These are phyloP conservation scores for Neurospora sp. DNA, from an alignment of 495 filamentous ascomycete species.

Conservation along the genomic window DNA sequence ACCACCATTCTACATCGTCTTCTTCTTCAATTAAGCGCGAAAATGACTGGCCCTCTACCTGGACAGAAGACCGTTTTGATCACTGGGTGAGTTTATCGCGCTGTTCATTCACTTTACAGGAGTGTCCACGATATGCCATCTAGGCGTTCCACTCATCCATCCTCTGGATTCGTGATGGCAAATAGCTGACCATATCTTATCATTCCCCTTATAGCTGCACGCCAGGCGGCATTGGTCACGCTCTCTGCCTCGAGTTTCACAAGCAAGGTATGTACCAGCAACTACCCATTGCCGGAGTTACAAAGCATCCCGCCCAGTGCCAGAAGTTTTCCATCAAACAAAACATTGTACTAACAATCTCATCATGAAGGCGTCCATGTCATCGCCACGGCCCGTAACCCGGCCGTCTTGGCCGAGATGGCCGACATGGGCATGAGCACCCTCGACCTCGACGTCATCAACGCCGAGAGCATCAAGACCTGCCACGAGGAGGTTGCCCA, in stretches of 20 bases:
- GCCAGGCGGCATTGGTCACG: constrained; percentile 44
- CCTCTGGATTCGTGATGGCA: background rate
- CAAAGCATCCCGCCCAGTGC: background rate
- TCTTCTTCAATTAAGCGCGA: background rate
- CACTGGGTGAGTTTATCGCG: constrained; percentile 31
- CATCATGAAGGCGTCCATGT: constrained; percentile 35
- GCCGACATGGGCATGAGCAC: constrained; percentile 37
- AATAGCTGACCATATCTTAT: constrained; percentile 1
- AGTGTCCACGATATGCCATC: background rate
- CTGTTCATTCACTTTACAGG: background rate
- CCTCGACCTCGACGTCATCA: constrained; percentile 41
- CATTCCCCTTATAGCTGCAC: constrained; percentile 30
- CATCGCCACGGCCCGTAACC: constrained; percentile 44
- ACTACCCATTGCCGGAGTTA: background rate
- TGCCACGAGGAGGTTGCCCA: constrained; percentile 36
- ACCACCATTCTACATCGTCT: background rate
- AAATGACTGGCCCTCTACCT: constrained; percentile 17
- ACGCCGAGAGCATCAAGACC: constrained; percentile 37
- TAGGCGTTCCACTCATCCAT: background rate
- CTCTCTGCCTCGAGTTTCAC: constrained; percentile 40
- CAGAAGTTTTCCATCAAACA: background rate
- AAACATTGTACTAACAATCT: background rate
- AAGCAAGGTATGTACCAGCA: constrained; percentile 25
- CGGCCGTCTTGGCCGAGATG: constrained; percentile 34
- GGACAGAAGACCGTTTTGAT: constrained; percentile 42